phyloP scores from a whole-genome alignment of 495 filamentous ascomycete species.

The Neurospora intermedia region DNA sequence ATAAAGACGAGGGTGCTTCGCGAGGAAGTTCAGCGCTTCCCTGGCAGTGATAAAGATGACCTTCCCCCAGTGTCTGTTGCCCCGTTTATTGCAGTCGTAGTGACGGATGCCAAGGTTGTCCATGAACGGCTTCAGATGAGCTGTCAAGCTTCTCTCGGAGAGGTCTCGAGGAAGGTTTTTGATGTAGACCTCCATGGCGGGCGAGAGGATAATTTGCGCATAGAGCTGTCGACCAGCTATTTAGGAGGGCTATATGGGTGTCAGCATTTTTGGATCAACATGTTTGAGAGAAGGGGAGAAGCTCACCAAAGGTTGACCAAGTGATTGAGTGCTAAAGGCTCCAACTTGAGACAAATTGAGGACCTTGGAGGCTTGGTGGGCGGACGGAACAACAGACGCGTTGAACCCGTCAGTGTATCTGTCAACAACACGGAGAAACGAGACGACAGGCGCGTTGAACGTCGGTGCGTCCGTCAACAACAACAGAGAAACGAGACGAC shows the following conservation, averaged over 20 bases:
- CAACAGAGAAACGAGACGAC: neutral
- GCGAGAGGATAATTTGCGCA: neutral
- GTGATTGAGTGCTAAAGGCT: neutral
- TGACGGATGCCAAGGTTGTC: conserved; percentile 21
- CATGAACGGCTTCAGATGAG: conserved; percentile 24
- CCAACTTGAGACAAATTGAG: neutral
- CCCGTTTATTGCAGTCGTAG: conserved; percentile 8
- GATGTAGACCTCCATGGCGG: conserved; percentile 33
- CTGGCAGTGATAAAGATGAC: too few species aligned
- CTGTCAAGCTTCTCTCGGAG: conserved; percentile 20
- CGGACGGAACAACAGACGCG: neutral
- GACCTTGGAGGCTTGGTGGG: neutral
- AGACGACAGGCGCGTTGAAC: too few species aligned
- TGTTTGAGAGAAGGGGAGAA: too few species aligned
- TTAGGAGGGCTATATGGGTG: neutral
- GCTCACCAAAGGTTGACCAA: neutral
- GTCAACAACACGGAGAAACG: too few species aligned
- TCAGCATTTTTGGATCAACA: neutral
- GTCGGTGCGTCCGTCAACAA: neutral
- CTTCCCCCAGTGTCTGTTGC: too few species aligned
- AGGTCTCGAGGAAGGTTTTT: conserved; percentile 25
- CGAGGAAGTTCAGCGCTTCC: too few species aligned
- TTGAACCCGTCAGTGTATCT: too few species aligned
- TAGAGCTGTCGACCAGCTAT: neutral
- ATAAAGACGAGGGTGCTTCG: too few species aligned